Conservation (phyloP, 306 rosid species). For the Morella rubra region DNA sequence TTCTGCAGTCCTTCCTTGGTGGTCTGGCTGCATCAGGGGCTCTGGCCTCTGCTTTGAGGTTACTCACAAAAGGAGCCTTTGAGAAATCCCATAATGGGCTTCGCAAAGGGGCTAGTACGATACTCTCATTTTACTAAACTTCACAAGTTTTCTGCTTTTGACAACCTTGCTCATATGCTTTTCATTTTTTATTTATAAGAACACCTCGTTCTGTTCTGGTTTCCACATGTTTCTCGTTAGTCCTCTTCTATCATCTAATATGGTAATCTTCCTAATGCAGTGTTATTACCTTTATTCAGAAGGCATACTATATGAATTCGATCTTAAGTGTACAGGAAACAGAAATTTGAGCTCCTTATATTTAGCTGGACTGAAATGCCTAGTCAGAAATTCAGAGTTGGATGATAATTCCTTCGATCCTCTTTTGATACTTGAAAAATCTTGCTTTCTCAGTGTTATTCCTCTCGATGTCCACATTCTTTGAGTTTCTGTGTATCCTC, state of each 20-base stretch:
- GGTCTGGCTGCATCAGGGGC: conserved; percentile 88
- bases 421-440: background rate
- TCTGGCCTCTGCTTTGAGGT: conserved; percentile 56
- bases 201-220: too few species aligned
- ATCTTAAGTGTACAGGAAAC: too few species aligned
- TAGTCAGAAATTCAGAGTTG: too few species aligned
- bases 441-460: conserved; percentile 58
- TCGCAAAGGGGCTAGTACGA: conserved; percentile 84
- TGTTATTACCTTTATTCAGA: too few species aligned
- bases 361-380: too few species aligned
- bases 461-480: conserved; percentile 49
- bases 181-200: too few species aligned
- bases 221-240: too few species aligned
- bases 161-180: background rate
- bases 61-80: conserved; percentile 64
- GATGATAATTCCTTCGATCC: background rate
- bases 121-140: conserved; percentile 5
- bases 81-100: conserved; percentile 65
- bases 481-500: conserved; percentile 60
- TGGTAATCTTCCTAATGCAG: too few species aligned
- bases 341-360: too few species aligned
- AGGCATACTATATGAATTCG: too few species aligned
- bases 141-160: background rate
- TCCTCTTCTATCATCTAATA: too few species aligned
- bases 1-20: conserved; percentile 73